Conservation (phyloP, 495 filamentous ascomycete genomes). For the Evernia prunastri region DNA sequence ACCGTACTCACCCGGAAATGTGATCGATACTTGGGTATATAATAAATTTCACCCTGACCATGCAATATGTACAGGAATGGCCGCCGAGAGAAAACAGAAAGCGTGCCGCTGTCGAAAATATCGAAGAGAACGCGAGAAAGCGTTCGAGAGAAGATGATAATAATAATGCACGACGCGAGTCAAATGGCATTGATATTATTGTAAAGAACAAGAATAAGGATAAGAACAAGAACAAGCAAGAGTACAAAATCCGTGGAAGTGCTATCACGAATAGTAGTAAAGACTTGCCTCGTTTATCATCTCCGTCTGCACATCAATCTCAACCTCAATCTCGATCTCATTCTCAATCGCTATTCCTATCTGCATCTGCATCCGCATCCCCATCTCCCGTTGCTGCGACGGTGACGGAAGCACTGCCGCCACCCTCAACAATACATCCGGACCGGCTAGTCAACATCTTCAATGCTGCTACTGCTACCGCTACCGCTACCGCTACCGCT, state of each 20-base stretch:
- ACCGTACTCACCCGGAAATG: too few relatives aligned
- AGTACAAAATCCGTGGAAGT: background rate
- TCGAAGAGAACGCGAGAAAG: background rate
- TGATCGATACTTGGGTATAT: too few relatives aligned
- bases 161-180: background rate
- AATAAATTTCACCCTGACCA: background rate
- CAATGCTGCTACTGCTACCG: background rate
- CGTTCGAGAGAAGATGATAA: background rate
- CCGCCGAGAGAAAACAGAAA: background rate
- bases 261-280: background rate
- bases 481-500: background rate
- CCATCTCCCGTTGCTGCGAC: background rate
- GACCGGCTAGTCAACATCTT: background rate
- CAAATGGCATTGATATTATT: background rate
- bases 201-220: too few relatives aligned
- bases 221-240: background rate
- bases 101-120: background rate
- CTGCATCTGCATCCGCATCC: too few relatives aligned
- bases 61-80: background rate
- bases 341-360: too few relatives aligned
- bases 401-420: background rate
- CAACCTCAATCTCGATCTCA: too few relatives aligned
- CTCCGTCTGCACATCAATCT: background rate
- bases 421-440: background rate
- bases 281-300: background rate